Conservation (phyloP, 2,329 filamentous ascomycete genomes). For the Hypoxylon sp. region DNA sequence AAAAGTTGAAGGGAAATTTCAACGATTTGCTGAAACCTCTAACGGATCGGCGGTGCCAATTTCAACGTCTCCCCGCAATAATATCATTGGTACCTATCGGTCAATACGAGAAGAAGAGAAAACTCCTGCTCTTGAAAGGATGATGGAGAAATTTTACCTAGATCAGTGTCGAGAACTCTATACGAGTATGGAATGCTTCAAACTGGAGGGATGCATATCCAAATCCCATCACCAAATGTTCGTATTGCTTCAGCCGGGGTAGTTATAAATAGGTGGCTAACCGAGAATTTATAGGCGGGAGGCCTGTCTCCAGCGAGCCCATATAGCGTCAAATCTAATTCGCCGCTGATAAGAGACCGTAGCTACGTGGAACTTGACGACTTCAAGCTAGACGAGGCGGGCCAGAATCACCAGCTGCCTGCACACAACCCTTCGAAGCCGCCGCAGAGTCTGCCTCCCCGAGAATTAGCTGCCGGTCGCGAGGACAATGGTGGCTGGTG, state of each 20-base stretch:
- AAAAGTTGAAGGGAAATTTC: background rate
- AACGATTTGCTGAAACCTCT: background rate
- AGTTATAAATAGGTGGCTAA: background rate
- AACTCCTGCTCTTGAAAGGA: background rate
- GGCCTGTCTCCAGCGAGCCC: conserved; percentile 5
- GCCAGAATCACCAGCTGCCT: background rate
- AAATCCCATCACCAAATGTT: conserved; percentile 2
- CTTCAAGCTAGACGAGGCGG: background rate
- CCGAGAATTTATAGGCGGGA: background rate
- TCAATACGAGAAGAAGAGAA: conserved; percentile 6
- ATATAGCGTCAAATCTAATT: conserved; percentile 7
- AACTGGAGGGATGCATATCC: conserved; percentile 5
- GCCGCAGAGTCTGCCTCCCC: background rate
- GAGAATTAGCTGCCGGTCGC: background rate
- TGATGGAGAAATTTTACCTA: background rate
- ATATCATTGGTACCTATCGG: background rate
- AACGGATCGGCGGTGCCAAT: conserved; percentile 2
- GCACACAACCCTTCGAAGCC: background rate
- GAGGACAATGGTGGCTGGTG: background rate
- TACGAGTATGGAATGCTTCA: conserved; percentile 3
- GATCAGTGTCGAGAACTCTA: background rate
- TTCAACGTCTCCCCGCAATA: background rate
- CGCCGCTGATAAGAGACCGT: conserved; percentile 5
- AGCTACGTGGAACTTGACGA: conserved; percentile 3
- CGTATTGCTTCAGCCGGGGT: background rate